Base-by-base conservation (phyloP, 2,329 filamentous ascomycete species). In the Penicillium sp. region DNA sequence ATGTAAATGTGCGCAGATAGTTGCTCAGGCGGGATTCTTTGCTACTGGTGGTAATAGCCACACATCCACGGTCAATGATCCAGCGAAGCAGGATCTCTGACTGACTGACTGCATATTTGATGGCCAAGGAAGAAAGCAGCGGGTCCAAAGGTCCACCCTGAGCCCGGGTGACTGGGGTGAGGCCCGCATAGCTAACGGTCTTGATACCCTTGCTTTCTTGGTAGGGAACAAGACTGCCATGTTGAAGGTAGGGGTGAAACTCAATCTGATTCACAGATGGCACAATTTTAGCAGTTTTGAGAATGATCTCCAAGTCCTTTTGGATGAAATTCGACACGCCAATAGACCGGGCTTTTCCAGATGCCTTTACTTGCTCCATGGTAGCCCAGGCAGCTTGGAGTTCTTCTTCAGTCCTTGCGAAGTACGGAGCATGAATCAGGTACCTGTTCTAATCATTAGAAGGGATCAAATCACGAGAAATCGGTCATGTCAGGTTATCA, bases 241-340 rank as follows among this genome's bases (percentile, higher is more conserved):
- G 76, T 58, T 79, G 78, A 4, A 79, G 69, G 53, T 80, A 80
- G 4, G 78, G 76, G 59, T 81, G 68, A 18, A 62, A 69, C 56
- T 72, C 69, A 23, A 71, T 68, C 57, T 72, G 69, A 47, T 72
- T 71, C 47, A 70, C 62, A 3, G 66, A 69, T 4, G 78, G 78
- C 3, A 67, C 64, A 7, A 75, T 67, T 36, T 67, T 73, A 14
- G 77, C 76, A 0, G 73, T 76, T 54, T 74, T 66, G 34, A 79
- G 71, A 18, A 81, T 78, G 10, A 78, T 76, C 42, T 83, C 77
- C 16, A 87, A 73, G 55, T 87, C 80, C 19, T 72, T 67, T 23
- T 79, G 76, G 6, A 81, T 70, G 68, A 80, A 87, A 69, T 84
- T 87, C 51, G 81, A 85, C 19, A 87, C 83, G 19, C 84, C 84